phyloP scores from a whole-genome alignment of 495 filamentous ascomycete species.

The Neurospora sp. region DNA sequence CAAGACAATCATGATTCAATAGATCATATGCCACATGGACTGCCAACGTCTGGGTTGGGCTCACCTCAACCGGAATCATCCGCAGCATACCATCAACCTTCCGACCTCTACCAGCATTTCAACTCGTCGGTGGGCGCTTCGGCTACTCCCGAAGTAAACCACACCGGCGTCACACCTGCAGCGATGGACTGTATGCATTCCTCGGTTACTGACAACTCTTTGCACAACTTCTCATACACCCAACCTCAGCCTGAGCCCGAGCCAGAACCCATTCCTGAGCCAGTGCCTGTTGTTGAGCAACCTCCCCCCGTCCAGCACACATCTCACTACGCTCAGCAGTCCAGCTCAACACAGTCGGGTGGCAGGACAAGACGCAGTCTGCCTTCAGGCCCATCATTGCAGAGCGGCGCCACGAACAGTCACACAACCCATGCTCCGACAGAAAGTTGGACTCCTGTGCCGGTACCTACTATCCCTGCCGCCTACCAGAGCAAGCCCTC shows the following conservation, averaged over 20 bases:
- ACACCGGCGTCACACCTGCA: not conserved
- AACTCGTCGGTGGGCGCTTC: constrained; percentile 5
- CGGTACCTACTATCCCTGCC: not conserved
- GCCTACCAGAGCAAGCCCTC: constrained; percentile 6
- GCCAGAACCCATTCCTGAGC: not conserved
- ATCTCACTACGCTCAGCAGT: not conserved
- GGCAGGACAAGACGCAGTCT: constrained; percentile 3
- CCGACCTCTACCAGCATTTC: constrained; percentile 12
- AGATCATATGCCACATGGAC: not conserved
- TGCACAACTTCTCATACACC: constrained; percentile 6
- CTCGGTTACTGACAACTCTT: constrained; percentile 1
- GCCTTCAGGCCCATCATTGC: not conserved
- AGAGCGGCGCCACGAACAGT: not conserved
- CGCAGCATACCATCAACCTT: constrained; percentile 4
- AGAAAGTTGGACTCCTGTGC: constrained; percentile 10
- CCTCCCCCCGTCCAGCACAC: not conserved
- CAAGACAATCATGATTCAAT: not conserved
- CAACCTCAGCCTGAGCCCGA: not conserved
- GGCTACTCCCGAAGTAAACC: not conserved
- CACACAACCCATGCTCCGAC: not conserved
- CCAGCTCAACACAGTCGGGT: not conserved
- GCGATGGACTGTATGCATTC: constrained; percentile 6
- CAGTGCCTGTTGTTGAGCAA: constrained; percentile 2
- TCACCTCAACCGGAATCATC: constrained; percentile 10
- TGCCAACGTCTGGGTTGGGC: constrained; percentile 4